Conservation (phyloP, 495 filamentous ascomycete genomes). For the Acidiella bohemica region DNA sequence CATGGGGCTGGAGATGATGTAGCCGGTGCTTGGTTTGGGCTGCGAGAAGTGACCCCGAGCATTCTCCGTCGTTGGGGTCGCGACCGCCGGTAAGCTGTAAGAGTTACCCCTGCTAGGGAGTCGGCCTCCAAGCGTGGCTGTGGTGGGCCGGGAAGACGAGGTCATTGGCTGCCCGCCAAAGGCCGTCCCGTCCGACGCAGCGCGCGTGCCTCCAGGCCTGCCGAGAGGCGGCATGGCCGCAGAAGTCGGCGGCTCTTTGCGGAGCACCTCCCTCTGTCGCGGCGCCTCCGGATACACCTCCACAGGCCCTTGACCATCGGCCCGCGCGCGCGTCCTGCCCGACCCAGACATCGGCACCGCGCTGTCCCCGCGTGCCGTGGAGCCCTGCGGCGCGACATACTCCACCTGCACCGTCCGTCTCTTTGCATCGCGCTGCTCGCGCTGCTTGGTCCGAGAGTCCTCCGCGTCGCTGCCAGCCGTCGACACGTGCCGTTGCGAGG, state of each 20-base stretch:
- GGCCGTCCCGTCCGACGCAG: slow-evolving; percentile 43
- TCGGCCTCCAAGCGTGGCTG: slow-evolving; percentile 58
- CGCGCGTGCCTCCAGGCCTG: slow-evolving; percentile 38
- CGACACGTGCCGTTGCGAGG: slow-evolving; percentile 59
- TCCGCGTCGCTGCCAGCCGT: slow-evolving; percentile 45
- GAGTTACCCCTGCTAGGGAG: slow-evolving; percentile 66
- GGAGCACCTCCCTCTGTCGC: slow-evolving; percentile 1
- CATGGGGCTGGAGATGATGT: slow-evolving; percentile 61
- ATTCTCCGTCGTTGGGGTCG: slow-evolving; percentile 78
- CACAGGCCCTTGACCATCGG: slow-evolving; percentile 36
- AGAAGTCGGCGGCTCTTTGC: slow-evolving; percentile 13
- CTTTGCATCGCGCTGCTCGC: slow-evolving; percentile 68
- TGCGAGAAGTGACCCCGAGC: slow-evolving; percentile 83
- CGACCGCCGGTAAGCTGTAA: slow-evolving; percentile 79
- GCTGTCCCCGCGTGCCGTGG: slow-evolving; percentile 55
- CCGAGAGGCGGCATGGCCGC: slow-evolving; percentile 34
- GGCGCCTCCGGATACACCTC: slow-evolving; percentile 24
- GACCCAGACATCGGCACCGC: slow-evolving; percentile 12
- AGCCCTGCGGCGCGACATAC: slow-evolving; percentile 84
- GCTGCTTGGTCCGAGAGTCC: neutral
- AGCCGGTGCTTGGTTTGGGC: slow-evolving; percentile 51
- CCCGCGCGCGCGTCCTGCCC: slow-evolving; percentile 38
- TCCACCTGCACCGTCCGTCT: slow-evolving; percentile 92
- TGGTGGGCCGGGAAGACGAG: slow-evolving; percentile 53
- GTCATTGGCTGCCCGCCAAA: slow-evolving; percentile 29